Evolutionary conservation across 148 eudicot genomes (phyloP).

Genomic region (Linanthus parryae): DNA sequence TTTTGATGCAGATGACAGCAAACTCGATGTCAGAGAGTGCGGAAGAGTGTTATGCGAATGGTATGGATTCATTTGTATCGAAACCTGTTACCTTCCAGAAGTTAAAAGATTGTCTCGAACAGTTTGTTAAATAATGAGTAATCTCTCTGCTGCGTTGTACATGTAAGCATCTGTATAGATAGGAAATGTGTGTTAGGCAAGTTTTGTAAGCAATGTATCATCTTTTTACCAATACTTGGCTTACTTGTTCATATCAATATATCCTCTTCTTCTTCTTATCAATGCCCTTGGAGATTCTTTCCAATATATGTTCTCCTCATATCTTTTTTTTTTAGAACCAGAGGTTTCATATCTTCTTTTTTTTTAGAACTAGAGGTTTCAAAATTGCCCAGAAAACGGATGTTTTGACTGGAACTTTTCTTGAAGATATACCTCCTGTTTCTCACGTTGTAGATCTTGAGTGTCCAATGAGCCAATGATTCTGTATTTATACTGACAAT

Average conservation of each 20-base stretch:
- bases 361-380: neutral
- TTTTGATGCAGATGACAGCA: conserved; percentile 87
- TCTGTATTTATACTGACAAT: no score
- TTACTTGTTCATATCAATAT: neutral
- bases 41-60: conserved; percentile 80
- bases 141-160: conserved; percentile 33
- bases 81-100: conserved; percentile 75
- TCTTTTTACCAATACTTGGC: neutral
- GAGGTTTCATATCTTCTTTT: no score
- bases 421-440: no score
- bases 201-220: conserved; percentile 55
- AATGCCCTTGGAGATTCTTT: neutral
- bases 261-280: neutral
- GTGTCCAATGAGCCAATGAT: no score
- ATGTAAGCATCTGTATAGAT: conserved; percentile 59
- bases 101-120: conserved; percentile 72
- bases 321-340: neutral
- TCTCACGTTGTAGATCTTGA: no score
- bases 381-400: no score
- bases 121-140: conserved; percentile 35
- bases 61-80: conserved; percentile 91
- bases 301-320: neutral
- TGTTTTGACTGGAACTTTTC: no score
- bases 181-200: conserved; percentile 45
- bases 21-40: conserved; percentile 88